Base-by-base conservation (phyloP, 495 filamentous ascomycete genomes). In the Penicillium alfredii region DNA sequence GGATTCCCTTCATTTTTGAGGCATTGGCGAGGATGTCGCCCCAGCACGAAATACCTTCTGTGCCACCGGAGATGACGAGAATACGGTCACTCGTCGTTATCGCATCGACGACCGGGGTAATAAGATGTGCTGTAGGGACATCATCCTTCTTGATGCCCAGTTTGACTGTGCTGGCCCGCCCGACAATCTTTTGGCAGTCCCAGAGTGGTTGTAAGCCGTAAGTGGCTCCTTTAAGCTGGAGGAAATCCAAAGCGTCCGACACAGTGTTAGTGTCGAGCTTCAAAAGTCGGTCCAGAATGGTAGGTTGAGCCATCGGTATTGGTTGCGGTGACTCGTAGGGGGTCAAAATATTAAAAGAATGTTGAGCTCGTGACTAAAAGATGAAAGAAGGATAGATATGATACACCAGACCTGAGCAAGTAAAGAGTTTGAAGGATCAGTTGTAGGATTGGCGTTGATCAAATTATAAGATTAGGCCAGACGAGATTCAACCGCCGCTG, bases 21-120 rank as follows among this genome's bases (percentile, higher is more conserved):
- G 49, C 49, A 30, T 53, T 53, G 33, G 44, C 49, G 14, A 53
- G 16, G 26, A 53, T 53, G 25, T 53, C 44, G 13, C 41, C 49
- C 49, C 49, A 53, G 37, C 49, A 53, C 6, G 49, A 48, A 9
- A 53, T 14, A 3, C 44, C 44, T 0, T 48, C 40, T 3, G 22
- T 32, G n/a, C 49, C 49, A 6, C 49, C 49, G 4, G 44, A 38
- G 33, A 53, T 47, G 33, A 53, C 40, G 3, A 51, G 48, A 20
- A 51, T 38, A 18, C 48, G 42, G 17, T 51, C 48, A 16, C 47
- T 22, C 7, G 44, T 48, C 3, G 28, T 42, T 0, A 47, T 41
- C 0, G 33, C 37, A 30, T 53, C 49, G 8, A 53, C 40, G 19
- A 53, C 49, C 1, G 49, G 40, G 1, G 49, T 53, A 17, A 45